Evolutionary conservation across 441 rosid genomes (phyloP).

Genomic region (Aleurites moluccanus): DNA sequence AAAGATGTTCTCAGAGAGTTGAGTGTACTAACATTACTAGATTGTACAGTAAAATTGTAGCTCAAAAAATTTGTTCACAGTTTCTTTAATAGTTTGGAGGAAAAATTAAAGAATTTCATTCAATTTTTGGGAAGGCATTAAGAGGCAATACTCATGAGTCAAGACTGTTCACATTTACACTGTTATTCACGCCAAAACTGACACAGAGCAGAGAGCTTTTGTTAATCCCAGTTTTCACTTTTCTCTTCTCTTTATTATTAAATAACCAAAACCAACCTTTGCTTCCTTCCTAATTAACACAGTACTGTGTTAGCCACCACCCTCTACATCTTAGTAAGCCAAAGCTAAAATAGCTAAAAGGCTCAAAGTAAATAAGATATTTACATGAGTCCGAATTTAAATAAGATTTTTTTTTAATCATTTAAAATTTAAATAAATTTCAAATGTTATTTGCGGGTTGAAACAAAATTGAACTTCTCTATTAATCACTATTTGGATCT

Average conservation of each 20-base stretch:
- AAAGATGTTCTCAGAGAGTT: constrained; percentile 17
- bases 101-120: too few species aligned
- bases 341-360: not conserved
- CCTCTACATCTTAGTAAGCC: not conserved
- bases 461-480: too few species aligned
- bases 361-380: not conserved
- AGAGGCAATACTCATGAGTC: constrained; percentile 32
- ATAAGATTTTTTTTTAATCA: too few species aligned
- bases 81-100: constrained; percentile 12
- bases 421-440: too few species aligned
- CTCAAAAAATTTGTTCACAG: constrained; percentile 1
- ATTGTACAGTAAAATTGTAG: constrained; percentile 2
- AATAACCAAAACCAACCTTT: constrained; percentile 21
- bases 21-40: constrained; percentile 16
- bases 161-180: constrained; percentile 31
- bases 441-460: too few species aligned
- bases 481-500: too few species aligned
- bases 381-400: too few species aligned
- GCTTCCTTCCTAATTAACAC: constrained; percentile 32
- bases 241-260: constrained; percentile 18
- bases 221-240: constrained; percentile 28
- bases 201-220: constrained; percentile 40
- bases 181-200: constrained; percentile 55
- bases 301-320: constrained; percentile 13
- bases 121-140: constrained; percentile 15